Base-by-base conservation (phyloP, 441 rosid species). In the Macaranga tanarius region DNA sequence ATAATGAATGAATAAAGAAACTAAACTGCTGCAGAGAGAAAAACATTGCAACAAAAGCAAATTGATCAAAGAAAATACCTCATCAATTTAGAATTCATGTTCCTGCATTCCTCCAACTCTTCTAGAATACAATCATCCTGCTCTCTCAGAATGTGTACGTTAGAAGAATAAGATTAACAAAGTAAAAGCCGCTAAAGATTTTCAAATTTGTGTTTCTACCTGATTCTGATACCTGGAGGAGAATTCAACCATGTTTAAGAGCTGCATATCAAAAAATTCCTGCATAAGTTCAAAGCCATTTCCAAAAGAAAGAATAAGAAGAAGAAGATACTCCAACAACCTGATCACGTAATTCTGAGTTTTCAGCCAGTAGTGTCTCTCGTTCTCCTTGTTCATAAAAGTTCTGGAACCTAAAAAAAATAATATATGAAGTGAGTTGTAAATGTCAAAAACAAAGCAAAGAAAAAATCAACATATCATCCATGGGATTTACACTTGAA, bases 91-190 rank as follows among this genome's bases (percentile, higher is more conserved):
- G 85, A 80, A 80, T 92, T 91, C 89, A 81, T 80, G 61, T 74
- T 86, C 87, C 82, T 82, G 87, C 91, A 90, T 75, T 87, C 85
- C 78, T 83, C 85, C 78, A 95, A 83, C 83, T 92, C 96, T 80
- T 79, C 85, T 72, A 75, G 67, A 68, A 70, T 81, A 79, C 75
- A 76, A 63, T 65, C 75, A 77, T 87, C 89, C 99, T 95, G 84
- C 76, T 73, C 22, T 22, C 42, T 63, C 76, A 52, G 69, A 69
- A 61, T 62, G 78, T 65, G 75, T 47, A 60, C 77, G 70, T 71
- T 69, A 69, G 0, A 70, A 80, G 65, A 58, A 69, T 62, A 69
- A 72, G 62, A 26, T 23, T 55, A 40, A 56, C 52, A 55, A 13
- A 57, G 73, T 72, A 67, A 78, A 50, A 77, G 45, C 59, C 69